Percentiles rank a stretch among this genome's conserved stretches.
phyloP scores from a whole-genome alignment of 2,329 filamentous ascomycete genomes.

The Aspergillus fumigatiaffinis region DNA sequence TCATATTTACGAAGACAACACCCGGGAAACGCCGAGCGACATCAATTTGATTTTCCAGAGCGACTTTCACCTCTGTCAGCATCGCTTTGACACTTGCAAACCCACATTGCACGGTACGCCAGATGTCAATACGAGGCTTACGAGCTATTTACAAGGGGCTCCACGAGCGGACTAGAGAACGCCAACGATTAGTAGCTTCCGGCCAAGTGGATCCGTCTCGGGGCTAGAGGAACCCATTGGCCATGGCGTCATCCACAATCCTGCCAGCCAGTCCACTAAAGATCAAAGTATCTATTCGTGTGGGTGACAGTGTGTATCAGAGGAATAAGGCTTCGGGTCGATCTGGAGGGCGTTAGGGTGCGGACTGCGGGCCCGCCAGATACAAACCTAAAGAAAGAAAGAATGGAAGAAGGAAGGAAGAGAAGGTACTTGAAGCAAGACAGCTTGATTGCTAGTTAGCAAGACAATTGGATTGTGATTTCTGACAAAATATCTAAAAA shows the following conservation, averaged over 20 bases:
- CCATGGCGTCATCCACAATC: constrained; percentile 4
- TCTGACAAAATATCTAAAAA: not conserved
- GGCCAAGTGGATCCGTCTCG: constrained; percentile 27
- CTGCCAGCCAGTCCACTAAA: constrained; percentile 6
- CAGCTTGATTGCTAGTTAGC: constrained; percentile 9
- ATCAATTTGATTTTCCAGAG: not conserved
- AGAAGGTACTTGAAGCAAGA: not conserved
- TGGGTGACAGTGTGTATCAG: not conserved
- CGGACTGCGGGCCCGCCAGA: constrained; percentile 9
- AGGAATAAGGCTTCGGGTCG: constrained; percentile 17
- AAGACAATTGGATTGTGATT: constrained; percentile 8
- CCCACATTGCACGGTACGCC: not conserved
- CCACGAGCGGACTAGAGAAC: constrained; percentile 12
- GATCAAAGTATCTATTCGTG: not conserved
- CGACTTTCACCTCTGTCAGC: not conserved
- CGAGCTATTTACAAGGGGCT: not conserved
- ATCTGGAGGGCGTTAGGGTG: constrained; percentile 20
- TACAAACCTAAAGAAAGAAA: constrained; percentile 5
- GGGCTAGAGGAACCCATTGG: constrained; percentile 8
- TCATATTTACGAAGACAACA: not conserved
- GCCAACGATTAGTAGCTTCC: constrained; percentile 38
- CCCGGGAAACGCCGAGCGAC: not conserved
- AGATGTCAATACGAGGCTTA: not conserved
- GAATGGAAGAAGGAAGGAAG: not conserved
- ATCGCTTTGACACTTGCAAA: no score